Conservation (phyloP, 768 basidiomycete genomes). For the Infundibulicybe gibba region DNA sequence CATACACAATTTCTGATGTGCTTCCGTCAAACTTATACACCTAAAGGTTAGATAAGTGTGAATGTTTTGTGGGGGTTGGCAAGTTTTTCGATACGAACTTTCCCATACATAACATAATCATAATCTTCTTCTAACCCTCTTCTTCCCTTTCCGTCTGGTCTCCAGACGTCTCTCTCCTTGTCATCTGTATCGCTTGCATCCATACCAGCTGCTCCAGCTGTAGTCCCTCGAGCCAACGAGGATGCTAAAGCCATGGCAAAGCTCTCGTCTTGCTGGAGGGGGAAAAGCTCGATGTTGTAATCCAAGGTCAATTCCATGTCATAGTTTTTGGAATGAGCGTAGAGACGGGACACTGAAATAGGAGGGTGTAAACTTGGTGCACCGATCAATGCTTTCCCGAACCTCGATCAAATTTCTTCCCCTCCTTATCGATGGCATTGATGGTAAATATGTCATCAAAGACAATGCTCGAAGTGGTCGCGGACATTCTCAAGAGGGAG, state of each 20-base stretch:
- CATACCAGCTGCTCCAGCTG: constrained; percentile 35
- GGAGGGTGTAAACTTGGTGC: constrained; percentile 1
- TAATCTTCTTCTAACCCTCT: constrained; percentile 91
- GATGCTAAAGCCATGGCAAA: constrained; percentile 87
- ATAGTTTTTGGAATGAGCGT: constrained; percentile 86
- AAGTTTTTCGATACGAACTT: constrained; percentile 46
- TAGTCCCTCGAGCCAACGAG: constrained; percentile 59
- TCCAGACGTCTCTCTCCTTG: constrained; percentile 77
- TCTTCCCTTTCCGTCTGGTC: constrained; percentile 79
- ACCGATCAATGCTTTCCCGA: constrained; percentile 15
- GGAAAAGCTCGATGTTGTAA: constrained; percentile 90
- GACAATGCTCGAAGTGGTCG: constrained; percentile 68
- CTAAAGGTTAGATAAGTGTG: constrained; percentile 30
- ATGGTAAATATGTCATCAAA: constrained; percentile 95
- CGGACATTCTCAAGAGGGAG: constrained; percentile 40
- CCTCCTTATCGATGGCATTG: constrained; percentile 81
- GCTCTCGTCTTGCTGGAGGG: constrained; percentile 59
- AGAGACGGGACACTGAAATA: constrained; percentile 80
- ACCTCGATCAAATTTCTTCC: constrained; percentile 99
- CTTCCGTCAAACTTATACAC: constrained; percentile 96
- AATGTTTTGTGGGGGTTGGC: neutral
- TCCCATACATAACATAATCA: constrained; percentile 99
- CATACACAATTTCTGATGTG: constrained; percentile 81
- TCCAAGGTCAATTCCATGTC: constrained; percentile 93
- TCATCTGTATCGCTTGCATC: constrained; percentile 60